Evolutionary conservation across 1,284 basidiomycete genomes (phyloP), one percentile per base, ranked within the genome.

Genomic region (Neotropicomus parvogracilis): DNA sequence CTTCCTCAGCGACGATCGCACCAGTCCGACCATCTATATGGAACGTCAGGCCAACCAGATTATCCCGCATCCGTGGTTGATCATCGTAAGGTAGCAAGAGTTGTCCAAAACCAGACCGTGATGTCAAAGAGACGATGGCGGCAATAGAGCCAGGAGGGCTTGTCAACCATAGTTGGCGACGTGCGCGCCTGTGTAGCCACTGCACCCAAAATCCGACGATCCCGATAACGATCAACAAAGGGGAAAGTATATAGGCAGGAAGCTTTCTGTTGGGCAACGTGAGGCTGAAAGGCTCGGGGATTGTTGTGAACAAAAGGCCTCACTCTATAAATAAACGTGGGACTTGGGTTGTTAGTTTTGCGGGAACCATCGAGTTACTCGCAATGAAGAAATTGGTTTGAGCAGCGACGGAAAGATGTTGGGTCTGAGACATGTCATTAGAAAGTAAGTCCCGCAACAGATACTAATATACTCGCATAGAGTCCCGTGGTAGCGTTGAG

Each of bases 71-170:
- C 7, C 63, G 66, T 24, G 50, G 40, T 34, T 70, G 63, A 44
- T 75, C 65, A 58, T 85, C 81, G 48, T 80, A 82, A 0, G 83
- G 83, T 19, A 75, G 57, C n/a, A 84, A 63, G 12, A 81, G 68
- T 37, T 80, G 72, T 24, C 81, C 83, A 50, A 82, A 83, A 24
- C 81, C 82, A 28, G 80, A 81, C 24, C 73, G 77, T 1, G 78
- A 68, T 0, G 83, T 81, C 48, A 82, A 69, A 3, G 82, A 73
- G 7, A 78, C 67, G 26, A 75, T 69, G 6, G 75, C 66, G 4
- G 75, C 83, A 38, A 85, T 80, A 29, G 73, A 77, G n/a, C 83
- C 82, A 0, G 83, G 83, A 7, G 72, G 69, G 19, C 75, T 67
- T 3, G 79, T 70, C 12, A 86, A 66, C 57, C 74, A 74, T n/a